Evolutionary conservation across 2,329 filamentous ascomycete species (phyloP), one percentile per base, ranked within the genome.

Genomic region (Fusarium secorum): DNA sequence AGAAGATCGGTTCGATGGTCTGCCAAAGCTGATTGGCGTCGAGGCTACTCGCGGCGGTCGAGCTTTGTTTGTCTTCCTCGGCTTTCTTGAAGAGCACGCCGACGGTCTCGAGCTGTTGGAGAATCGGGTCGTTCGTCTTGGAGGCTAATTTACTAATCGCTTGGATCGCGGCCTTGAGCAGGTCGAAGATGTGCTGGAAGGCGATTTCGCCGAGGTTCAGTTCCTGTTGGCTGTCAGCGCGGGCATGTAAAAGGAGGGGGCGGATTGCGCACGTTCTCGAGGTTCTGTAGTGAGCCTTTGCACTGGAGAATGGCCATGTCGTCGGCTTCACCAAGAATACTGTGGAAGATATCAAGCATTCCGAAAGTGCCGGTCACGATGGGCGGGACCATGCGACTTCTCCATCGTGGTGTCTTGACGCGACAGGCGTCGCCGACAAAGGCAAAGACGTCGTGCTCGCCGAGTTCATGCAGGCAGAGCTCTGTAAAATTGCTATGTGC

Each of bases 401-500:
- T 70, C 64, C 80, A 24, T 79, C 80, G 33, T 88, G 91, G 64
- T 84, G 90, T 76, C 91, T 91, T 30, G 13, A 75, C 41, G 14
- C 72, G 70, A 24, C 76, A 75, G 15, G 61, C 66, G 26, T 73
- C 75, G 3, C 77, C 77, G 11, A 78, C 76, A 26, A 76, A 76
- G 9, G 91, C 82, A 72, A 93, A 94, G 17, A 94, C 89, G 33
- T 88, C 86, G 54, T 83, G 81, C 75, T 89, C 88, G 3, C 91
- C 91, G 66, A 93, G 84, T 76, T 94, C 92, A 14, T 89, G 85
- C 44, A 94, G 83, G 13, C 86, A 90, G 44, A 94, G 85, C 77
- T 94, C 92, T 67, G 88, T 89, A 79, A 94, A 94, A 78, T 94
- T 94, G 72, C 90, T 92, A 78, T 94, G 91, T 3, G 91, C 91